These are phyloP conservation scores for Camillea tinctor DNA, from an alignment of 2,329 filamentous ascomycete species.

Conservation along the genomic window DNA sequence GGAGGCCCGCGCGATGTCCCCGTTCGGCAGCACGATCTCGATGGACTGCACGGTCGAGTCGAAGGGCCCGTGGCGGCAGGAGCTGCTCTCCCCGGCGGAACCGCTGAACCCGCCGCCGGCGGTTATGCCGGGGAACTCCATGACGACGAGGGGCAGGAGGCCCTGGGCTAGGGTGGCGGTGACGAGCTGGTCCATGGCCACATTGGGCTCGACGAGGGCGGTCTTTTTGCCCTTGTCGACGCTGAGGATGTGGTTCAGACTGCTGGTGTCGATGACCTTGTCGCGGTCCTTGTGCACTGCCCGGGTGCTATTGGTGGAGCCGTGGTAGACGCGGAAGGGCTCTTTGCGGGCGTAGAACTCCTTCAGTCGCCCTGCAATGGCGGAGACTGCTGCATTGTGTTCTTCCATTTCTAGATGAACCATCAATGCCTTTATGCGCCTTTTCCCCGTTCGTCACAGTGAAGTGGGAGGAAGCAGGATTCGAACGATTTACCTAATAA, in stretches of 20 bases:
- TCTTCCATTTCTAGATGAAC: conserved; percentile 36
- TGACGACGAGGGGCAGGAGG: conserved; percentile 64
- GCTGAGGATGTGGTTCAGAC: conserved; percentile 59
- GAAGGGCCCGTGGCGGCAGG: conserved; percentile 66
- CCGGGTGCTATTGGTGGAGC: conserved; percentile 74
- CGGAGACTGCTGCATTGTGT: conserved; percentile 44
- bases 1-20: conserved; percentile 55
- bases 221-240: conserved; percentile 54
- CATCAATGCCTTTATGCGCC: too few relatives aligned
- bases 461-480: background rate
- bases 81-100: conserved; percentile 66
- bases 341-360: conserved; percentile 42
- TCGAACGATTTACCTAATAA: background rate
- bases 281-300: conserved; percentile 46
- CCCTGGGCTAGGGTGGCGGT: conserved; percentile 54
- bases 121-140: conserved; percentile 73
- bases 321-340: conserved; percentile 74
- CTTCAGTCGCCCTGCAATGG: conserved; percentile 43
- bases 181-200: conserved; percentile 64
- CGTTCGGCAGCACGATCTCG: conserved; percentile 64
- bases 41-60: conserved; percentile 60
- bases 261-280: conserved; percentile 66
- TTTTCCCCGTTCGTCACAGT: background rate
- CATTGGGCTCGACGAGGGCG: conserved; percentile 68
- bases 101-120: conserved; percentile 67